Conservation (phyloP, 768 basidiomycete species). For the Suillus placidus region DNA sequence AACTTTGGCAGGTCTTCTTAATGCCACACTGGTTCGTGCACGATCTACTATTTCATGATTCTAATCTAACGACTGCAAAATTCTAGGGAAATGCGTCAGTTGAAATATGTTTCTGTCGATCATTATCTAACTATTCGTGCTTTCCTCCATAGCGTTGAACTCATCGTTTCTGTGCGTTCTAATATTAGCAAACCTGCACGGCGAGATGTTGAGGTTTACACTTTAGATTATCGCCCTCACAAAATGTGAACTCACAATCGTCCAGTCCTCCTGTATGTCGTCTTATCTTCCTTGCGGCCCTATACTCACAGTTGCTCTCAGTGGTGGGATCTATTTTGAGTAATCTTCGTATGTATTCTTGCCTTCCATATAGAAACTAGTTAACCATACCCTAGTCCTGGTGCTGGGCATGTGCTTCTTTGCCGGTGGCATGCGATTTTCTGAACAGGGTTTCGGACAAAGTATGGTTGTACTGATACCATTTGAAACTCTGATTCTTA, state of each 20-base stretch:
- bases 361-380: not conserved
- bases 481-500: not conserved
- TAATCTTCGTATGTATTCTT: slow-evolving; percentile 56
- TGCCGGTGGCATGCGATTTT: slow-evolving; percentile 74
- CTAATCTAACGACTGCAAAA: slow-evolving; percentile 3
- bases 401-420: slow-evolving; percentile 87
- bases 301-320: slow-evolving; percentile 28
- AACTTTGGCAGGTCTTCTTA: slow-evolving; percentile 80
- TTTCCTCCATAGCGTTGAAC: slow-evolving; percentile 42
- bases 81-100: slow-evolving; percentile 36
- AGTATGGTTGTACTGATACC: slow-evolving; percentile 45
- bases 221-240: slow-evolving; percentile 72
- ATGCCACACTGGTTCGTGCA: slow-evolving; percentile 73
- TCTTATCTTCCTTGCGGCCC: not conserved
- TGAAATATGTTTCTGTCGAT: not conserved
- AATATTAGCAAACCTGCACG: not conserved
- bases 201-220: not conserved
- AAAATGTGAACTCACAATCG: slow-evolving; percentile 81
- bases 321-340: slow-evolving; percentile 84
- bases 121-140: not conserved
- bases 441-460: slow-evolving; percentile 76
- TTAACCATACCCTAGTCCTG: slow-evolving; percentile 52
- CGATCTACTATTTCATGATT: slow-evolving; percentile 3
- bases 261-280: slow-evolving; percentile 74
- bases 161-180: slow-evolving; percentile 70